These are phyloP conservation scores for Penicillium sp. DNA, from an alignment of 2,329 filamentous ascomycete species.

Conservation along the genomic window DNA sequence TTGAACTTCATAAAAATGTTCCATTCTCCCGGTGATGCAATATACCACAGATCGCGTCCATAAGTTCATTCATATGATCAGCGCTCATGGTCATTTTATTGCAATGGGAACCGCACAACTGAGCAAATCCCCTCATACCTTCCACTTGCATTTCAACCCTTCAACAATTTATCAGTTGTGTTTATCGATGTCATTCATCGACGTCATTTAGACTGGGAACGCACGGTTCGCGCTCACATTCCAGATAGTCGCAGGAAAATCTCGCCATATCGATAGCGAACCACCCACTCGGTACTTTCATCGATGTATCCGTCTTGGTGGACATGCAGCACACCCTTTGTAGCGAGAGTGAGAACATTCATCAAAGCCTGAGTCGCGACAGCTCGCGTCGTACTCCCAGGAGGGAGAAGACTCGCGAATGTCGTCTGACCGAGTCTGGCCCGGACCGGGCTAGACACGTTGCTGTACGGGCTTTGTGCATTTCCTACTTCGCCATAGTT, in stretches of 20 bases:
- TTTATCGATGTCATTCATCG: background rate
- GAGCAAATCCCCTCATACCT: background rate
- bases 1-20: background rate
- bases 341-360: conserved; percentile 69
- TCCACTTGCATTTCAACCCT: background rate
- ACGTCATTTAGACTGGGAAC: background rate
- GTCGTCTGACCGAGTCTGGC: conserved; percentile 42
- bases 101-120: background rate
- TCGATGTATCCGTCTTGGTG: conserved; percentile 55
- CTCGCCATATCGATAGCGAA: conserved; percentile 28
- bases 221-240: background rate
- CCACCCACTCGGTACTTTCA: conserved; percentile 18
- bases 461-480: background rate
- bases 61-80: background rate
- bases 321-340: conserved; percentile 62
- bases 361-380: conserved; percentile 74
- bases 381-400: conserved; percentile 51
- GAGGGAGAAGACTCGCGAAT: conserved; percentile 69
- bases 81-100: background rate
- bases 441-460: background rate
- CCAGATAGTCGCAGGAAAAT: conserved; percentile 26
- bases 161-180: background rate
- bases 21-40: background rate
- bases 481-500: background rate
- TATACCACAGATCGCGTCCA: conserved; percentile 1